Evolutionary conservation across 495 filamentous ascomycete genomes (phyloP).

Genomic region (Bryoglossum gracile): DNA sequence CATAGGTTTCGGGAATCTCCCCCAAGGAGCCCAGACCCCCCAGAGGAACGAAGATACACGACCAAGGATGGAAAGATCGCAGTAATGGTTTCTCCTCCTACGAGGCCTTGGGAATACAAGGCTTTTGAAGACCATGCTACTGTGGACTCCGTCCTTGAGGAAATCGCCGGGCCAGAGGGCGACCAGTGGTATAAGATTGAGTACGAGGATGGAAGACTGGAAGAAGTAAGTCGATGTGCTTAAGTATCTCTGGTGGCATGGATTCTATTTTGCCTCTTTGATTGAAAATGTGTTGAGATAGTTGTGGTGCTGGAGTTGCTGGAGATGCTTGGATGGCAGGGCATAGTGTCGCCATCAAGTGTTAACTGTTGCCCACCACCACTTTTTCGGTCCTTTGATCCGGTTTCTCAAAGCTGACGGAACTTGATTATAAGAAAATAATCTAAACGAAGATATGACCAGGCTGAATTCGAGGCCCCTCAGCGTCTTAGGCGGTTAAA

Average conservation of each 20-base stretch:
- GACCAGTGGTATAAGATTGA: slow-evolving; percentile 35
- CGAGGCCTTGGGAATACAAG: slow-evolving; percentile 40
- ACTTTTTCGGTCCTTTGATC: too few relatives aligned
- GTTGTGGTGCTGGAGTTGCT: too few relatives aligned
- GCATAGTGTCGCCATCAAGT: too few relatives aligned
- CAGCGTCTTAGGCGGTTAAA: too few relatives aligned
- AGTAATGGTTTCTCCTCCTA: slow-evolving; percentile 35
- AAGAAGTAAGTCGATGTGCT: slow-evolving; percentile 42
- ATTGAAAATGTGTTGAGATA: too few relatives aligned
- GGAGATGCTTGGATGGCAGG: too few relatives aligned
- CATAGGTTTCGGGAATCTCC: slow-evolving; percentile 20
- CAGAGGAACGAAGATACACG: neutral
- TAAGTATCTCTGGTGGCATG: too few relatives aligned
- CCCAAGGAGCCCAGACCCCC: neutral
- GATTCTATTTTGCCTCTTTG: slow-evolving; percentile 1
- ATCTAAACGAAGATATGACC: too few relatives aligned
- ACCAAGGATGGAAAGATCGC: slow-evolving; percentile 13
- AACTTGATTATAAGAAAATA: too few relatives aligned
- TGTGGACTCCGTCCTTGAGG: slow-evolving; percentile 34
- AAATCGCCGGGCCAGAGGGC: slow-evolving; percentile 26
- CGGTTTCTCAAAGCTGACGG: too few relatives aligned
- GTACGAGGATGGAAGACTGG: slow-evolving; percentile 38
- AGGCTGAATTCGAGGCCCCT: too few relatives aligned
- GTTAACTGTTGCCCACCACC: too few relatives aligned
- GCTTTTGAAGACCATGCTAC: slow-evolving; percentile 39